These are phyloP conservation scores for Podospora tetraspora DNA, from an alignment of 495 filamentous ascomycete species.

Conservation along the genomic window DNA sequence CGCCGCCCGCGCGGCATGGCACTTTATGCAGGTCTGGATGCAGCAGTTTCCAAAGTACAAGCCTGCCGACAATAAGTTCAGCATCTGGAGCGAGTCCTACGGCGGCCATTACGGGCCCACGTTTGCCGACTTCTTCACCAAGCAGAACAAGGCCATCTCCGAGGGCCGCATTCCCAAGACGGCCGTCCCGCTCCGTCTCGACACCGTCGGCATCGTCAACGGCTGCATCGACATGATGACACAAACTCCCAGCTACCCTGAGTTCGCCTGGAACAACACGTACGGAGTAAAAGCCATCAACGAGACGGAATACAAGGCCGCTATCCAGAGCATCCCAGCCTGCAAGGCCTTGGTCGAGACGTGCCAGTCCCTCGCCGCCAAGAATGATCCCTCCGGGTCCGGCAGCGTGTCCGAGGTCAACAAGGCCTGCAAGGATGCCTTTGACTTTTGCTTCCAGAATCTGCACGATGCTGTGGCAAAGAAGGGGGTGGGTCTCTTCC, in stretches of 20 bases:
- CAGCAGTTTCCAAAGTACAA: conserved; percentile 57
- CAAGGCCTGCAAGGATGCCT: conserved; percentile 1
- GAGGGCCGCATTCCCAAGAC: conserved; percentile 20
- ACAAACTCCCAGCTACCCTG: conserved; percentile 59
- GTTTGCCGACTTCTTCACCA: conserved; percentile 40
- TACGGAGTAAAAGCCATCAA: conserved; percentile 61
- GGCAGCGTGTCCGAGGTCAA: conserved; percentile 6
- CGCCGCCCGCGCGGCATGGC: conserved; percentile 56
- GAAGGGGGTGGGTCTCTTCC: neutral
- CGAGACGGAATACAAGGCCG: conserved; percentile 14
- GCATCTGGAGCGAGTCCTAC: conserved; percentile 58
- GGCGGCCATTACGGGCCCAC: conserved; percentile 63
- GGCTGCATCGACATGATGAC: conserved; percentile 67
- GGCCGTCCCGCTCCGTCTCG: conserved; percentile 48
- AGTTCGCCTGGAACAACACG: conserved; percentile 67
- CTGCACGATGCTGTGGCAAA: neutral
- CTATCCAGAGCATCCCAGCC: neutral
- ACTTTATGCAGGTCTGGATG: conserved; percentile 58
- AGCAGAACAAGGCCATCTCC: conserved; percentile 22
- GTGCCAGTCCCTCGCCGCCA: neutral
- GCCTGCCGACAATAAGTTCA: conserved; percentile 45
- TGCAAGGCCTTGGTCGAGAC: conserved; percentile 3
- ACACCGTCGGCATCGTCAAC: conserved; percentile 57
- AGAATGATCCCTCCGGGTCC: neutral
- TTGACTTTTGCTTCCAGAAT: neutral